phyloP scores from a whole-genome alignment of 2,329 filamentous ascomycete genomes.

The Pyrenophora teres region DNA sequence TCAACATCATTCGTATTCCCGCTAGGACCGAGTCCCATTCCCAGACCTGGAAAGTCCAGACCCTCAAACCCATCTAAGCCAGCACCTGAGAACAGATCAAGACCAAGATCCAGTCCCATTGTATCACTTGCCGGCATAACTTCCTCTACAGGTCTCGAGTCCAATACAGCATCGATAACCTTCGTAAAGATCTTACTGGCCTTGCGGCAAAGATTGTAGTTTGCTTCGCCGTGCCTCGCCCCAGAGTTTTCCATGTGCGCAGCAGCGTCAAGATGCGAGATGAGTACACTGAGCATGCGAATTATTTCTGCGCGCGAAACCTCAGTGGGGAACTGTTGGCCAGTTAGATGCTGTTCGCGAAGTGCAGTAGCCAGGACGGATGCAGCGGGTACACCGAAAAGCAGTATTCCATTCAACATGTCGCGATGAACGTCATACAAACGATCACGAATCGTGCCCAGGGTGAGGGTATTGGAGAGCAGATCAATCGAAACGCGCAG shows the following conservation, averaged over 20 bases:
- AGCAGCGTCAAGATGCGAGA: conserved; percentile 46
- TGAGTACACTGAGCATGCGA: conserved; percentile 48
- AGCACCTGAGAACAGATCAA: conserved; percentile 32
- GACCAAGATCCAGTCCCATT: conserved; percentile 20
- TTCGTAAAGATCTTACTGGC: conserved; percentile 35
- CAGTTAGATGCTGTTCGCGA: conserved; percentile 33
- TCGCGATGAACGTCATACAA: conserved; percentile 41
- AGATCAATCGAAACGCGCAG: conserved; percentile 35
- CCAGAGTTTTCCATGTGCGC: conserved; percentile 37
- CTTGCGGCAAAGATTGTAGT: conserved; percentile 42
- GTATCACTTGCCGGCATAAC: conserved; percentile 18
- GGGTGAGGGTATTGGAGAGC: conserved; percentile 32
- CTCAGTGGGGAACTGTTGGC: conserved; percentile 35
- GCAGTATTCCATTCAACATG: conserved; percentile 33
- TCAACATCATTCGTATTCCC: conserved; percentile 10
- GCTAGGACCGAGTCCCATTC: conserved; percentile 16
- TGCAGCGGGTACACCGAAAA: conserved; percentile 38
- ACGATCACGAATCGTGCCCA: conserved; percentile 37
- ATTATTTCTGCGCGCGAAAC: conserved; percentile 46
- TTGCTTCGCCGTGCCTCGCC: conserved; percentile 40
- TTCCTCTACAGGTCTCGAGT: conserved; percentile 23
- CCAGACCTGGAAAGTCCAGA: conserved; percentile 30
- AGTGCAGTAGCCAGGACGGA: conserved; percentile 38
- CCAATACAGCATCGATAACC: conserved; percentile 40
- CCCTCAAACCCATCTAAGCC: conserved; percentile 39